These are phyloP conservation scores for Massarina eburnea DNA, from an alignment of 2,329 filamentous ascomycete genomes.

Conservation along the genomic window DNA sequence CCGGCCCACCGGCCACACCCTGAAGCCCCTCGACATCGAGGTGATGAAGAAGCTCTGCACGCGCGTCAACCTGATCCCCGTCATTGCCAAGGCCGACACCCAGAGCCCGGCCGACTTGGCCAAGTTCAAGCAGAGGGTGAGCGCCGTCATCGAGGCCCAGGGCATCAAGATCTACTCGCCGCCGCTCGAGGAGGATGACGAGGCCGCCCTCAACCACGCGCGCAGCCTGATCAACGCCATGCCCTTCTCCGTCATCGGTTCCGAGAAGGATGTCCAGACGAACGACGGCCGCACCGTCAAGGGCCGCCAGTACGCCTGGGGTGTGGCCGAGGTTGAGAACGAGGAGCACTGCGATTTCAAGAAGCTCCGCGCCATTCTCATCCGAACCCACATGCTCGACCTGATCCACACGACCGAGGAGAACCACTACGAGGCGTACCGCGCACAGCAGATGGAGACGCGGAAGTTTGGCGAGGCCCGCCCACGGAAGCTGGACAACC, in stretches of 20 bases:
- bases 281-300: constrained; percentile 95
- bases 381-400: constrained; percentile 99
- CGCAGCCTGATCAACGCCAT: constrained; percentile 93
- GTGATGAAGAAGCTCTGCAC: constrained; percentile 99
- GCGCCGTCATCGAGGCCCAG: constrained; percentile 93
- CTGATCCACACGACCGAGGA: constrained; percentile 99
- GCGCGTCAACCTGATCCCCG: constrained; percentile 96
- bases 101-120: constrained; percentile 88
- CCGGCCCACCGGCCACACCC: constrained; percentile 93
- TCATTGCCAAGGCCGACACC: constrained; percentile 98
- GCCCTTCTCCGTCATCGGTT: constrained; percentile 98
- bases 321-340: constrained; percentile 98
- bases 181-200: constrained; percentile 96
- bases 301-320: constrained; percentile 98
- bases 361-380: constrained; percentile 98
- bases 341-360: constrained; percentile 99
- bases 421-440: constrained; percentile 98
- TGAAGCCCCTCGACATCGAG: constrained; percentile 98
- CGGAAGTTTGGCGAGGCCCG: constrained; percentile 98
- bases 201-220: constrained; percentile 91
- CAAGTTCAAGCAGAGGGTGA: constrained; percentile 94
- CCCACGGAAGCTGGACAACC: constrained; percentile 97
- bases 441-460: constrained; percentile 99
- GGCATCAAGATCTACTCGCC: constrained; percentile 99
- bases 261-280: constrained; percentile 98